Evolutionary conservation across 352 stramenopile species (phyloP).

Genomic region (Globisporangium nunn): DNA sequence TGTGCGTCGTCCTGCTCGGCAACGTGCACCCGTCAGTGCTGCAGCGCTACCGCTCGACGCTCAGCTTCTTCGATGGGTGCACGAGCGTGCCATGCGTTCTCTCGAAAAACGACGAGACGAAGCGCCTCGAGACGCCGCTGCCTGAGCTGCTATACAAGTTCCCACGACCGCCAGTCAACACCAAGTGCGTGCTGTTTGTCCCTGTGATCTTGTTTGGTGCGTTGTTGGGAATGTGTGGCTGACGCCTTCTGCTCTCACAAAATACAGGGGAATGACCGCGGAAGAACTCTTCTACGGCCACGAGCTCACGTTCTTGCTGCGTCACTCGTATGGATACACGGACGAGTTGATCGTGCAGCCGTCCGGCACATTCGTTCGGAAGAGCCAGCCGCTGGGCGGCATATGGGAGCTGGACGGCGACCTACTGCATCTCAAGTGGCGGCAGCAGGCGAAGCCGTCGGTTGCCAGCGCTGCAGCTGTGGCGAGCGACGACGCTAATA

Average conservation of each 20-base stretch:
- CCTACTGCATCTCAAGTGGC: conserved; percentile 78
- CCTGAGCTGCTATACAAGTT: conserved; percentile 69
- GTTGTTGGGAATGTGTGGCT: neutral
- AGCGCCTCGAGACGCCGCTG: conserved; percentile 49
- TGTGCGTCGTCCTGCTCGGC: conserved; percentile 65
- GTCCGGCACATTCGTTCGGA: conserved; percentile 50
- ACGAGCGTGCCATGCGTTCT: conserved; percentile 62
- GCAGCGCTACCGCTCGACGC: conserved; percentile 53
- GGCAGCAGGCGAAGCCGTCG: conserved; percentile 14
- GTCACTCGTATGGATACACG: conserved; percentile 64
- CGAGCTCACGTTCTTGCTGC: conserved; percentile 76
- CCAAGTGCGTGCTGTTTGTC: conserved; percentile 28
- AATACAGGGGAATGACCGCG: conserved; percentile 29
- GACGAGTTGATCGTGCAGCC: conserved; percentile 70
- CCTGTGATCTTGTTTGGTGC: neutral
- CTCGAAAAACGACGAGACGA: conserved; percentile 46
- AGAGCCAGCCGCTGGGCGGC: conserved; percentile 57
- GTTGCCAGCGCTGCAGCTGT: conserved; percentile 1
- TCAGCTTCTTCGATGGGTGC: conserved; percentile 71
- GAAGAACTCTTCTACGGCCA: conserved; percentile 74
- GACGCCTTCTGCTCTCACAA: neutral
- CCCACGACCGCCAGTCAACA: conserved; percentile 49
- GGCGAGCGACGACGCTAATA: neutral
- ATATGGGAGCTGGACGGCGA: conserved; percentile 78
- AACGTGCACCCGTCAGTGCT: conserved; percentile 66